Evolutionary conservation across 306 rosid species (phyloP).

Genomic region (Alnus rubra): DNA sequence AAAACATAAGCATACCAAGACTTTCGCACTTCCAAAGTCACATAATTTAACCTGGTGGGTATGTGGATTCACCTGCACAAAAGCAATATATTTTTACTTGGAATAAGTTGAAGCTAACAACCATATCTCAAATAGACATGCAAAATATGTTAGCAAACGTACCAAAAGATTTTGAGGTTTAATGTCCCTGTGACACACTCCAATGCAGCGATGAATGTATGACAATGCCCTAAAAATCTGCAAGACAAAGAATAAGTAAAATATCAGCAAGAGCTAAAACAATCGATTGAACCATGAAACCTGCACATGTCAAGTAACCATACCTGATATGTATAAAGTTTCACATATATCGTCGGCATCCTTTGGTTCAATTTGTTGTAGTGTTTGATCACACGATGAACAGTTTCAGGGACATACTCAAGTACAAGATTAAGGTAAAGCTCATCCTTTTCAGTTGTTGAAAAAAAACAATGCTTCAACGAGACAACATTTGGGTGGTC

Average conservation of each 20-base stretch:
- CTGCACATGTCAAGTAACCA: conserved; percentile 4
- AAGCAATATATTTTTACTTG: conserved; percentile 15
- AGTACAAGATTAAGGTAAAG: conserved; percentile 94
- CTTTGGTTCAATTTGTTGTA: conserved; percentile 95
- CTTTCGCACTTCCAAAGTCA: conserved; percentile 98
- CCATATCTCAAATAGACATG: not conserved
- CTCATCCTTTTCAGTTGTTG: conserved; percentile 96
- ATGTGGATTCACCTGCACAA: conserved; percentile 87
- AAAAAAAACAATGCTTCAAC: conserved; percentile 96
- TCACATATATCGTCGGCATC: conserved; percentile 89
- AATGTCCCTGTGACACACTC: conserved; percentile 96
- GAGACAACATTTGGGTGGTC: conserved; percentile 96
- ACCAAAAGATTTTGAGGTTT: conserved; percentile 98
- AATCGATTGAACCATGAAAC: not conserved
- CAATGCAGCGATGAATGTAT: conserved; percentile 90
- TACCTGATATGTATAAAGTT: conserved; percentile 93
- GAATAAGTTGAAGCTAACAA: not conserved
- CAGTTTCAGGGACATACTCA: conserved; percentile 96
- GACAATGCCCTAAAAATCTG: conserved; percentile 94
- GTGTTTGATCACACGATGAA: conserved; percentile 95
- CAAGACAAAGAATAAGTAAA: conserved; percentile 28
- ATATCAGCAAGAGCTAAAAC: conserved; percentile 16
- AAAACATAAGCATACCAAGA: conserved; percentile 59
- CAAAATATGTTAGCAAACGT: conserved; percentile 19
- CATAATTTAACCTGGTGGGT: conserved; percentile 96